Evolutionary conservation across 2,329 filamentous ascomycete genomes (phyloP).

Genomic region (Neobulgaria alba): DNA sequence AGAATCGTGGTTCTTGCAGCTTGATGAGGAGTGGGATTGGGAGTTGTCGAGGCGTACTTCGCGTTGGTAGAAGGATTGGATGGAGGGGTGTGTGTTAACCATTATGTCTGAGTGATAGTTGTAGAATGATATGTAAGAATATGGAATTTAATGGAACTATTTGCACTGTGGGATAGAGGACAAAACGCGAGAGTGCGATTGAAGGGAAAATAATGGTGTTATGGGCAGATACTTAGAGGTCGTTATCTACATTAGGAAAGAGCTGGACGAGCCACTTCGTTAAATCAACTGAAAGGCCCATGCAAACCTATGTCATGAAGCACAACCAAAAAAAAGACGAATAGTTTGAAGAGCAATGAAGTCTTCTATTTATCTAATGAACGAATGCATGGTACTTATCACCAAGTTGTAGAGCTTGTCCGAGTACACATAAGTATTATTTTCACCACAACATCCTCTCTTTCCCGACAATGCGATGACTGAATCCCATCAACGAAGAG

Average conservation of each 20-base stretch:
- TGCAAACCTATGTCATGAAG: too few species aligned
- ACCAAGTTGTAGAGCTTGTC: conserved; percentile 19
- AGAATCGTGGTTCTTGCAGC: too few species aligned
- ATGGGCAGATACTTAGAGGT: too few species aligned
- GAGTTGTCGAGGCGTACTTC: conserved; percentile 6
- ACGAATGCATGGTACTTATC: conserved; percentile 27
- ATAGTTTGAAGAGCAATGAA: too few species aligned
- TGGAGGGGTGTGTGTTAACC: conserved; percentile 14
- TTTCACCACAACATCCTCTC: neutral
- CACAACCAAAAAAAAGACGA: too few species aligned
- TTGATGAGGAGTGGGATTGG: neutral
- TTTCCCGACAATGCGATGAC: neutral
- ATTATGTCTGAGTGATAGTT: neutral
- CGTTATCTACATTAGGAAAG: too few species aligned
- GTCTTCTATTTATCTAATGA: conserved; percentile 22
- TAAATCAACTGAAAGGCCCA: too few species aligned
- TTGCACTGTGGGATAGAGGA: too few species aligned
- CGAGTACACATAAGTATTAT: neutral
- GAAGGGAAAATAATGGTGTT: conserved; percentile 3
- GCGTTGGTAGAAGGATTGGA: conserved; percentile 24
- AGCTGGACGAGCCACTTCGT: too few species aligned
- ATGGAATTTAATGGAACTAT: too few species aligned
- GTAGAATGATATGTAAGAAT: neutral
- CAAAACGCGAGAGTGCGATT: neutral
- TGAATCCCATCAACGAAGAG: neutral